Base-by-base conservation (phyloP, 139 green algal species). In the Micromonas pusilla region DNA sequence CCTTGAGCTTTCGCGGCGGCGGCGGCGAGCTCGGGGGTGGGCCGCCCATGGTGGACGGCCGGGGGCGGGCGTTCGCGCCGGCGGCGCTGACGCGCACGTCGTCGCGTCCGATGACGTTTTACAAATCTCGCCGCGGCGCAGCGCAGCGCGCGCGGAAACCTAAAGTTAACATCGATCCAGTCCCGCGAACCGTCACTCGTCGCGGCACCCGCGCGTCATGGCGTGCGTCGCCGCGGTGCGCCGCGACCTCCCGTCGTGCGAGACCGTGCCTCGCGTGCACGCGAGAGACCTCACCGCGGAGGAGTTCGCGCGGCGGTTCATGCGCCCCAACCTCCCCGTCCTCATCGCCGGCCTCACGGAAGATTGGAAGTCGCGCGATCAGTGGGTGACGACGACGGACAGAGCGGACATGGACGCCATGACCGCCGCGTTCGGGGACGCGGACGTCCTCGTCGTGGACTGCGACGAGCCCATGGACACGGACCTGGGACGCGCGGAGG, bases 1-100 rank as follows among this genome's bases (percentile, higher is more conserved):
- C 85, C 9, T 83, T 82, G 70, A 96, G 85, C 70, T 77, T 85
- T 25, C 64, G 28, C 28, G 13, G 13, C 77, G 57, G 0, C 2
- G 30, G 13, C 5, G 70, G 34, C 19, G 74, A 1, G 37, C 64
- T 36, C 26, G 21, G 26, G 67, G 30, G 3, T 4, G 30, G 3
- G 30, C 53, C 66, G 52, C 52, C 19, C 19, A 19, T 19, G 52
- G 19, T 19, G 52, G n/a, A n/a, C n/a, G n/a, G n/a, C n/a, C n/a
- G n/a, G n/a, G n/a, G n/a, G n/a, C n/a, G n/a, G n/a, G n/a, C n/a
- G n/a, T n/a, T n/a, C n/a, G n/a, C n/a, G n/a, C n/a, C n/a, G n/a
- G n/a, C n/a, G n/a, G n/a, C n/a, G n/a, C n/a, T n/a, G n/a, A n/a
- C n/a, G n/a, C n/a, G n/a, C n/a, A n/a, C n/a, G n/a, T n/a, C n/a